Evolutionary conservation across 2,329 filamentous ascomycete genomes (phyloP).

Genomic region (Cadophora sp.): DNA sequence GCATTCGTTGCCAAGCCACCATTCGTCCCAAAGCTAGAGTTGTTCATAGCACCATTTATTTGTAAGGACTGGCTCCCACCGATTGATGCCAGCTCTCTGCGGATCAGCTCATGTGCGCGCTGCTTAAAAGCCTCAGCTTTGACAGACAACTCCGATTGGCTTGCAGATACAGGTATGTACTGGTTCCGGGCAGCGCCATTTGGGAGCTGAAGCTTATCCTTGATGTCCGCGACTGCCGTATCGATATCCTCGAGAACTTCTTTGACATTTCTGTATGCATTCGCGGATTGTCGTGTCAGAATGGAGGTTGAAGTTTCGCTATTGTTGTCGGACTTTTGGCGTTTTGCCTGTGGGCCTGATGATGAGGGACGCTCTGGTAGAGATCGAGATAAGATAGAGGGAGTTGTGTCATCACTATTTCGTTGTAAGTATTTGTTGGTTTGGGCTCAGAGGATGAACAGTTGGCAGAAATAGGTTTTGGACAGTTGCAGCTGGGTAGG

Average conservation of each 20-base stretch:
- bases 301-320: constrained; percentile 51
- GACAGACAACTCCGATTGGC: constrained; percentile 38
- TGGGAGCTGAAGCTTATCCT: constrained; percentile 55
- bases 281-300: constrained; percentile 45
- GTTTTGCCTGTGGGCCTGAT: constrained; percentile 64
- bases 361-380: constrained; percentile 53
- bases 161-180: constrained; percentile 33
- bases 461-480: not conserved
- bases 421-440: constrained; percentile 40
- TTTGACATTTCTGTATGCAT: constrained; percentile 66
- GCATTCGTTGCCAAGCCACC: constrained; percentile 30
- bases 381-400: constrained; percentile 62
- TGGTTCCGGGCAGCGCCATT: constrained; percentile 41
- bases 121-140: constrained; percentile 59
- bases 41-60: constrained; percentile 28
- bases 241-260: constrained; percentile 67
- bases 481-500: not conserved
- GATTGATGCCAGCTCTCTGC: constrained; percentile 64
- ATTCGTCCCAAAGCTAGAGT: constrained; percentile 26
- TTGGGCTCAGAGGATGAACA: not conserved
- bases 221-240: constrained; percentile 54
- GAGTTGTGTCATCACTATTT: constrained; percentile 60
- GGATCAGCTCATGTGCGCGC: constrained; percentile 66
- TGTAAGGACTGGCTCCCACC: constrained; percentile 47
- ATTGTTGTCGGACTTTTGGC: constrained; percentile 61